Evolutionary conservation across 2,329 filamentous ascomycete species (phyloP).

Genomic region (Fusarium chuoi): DNA sequence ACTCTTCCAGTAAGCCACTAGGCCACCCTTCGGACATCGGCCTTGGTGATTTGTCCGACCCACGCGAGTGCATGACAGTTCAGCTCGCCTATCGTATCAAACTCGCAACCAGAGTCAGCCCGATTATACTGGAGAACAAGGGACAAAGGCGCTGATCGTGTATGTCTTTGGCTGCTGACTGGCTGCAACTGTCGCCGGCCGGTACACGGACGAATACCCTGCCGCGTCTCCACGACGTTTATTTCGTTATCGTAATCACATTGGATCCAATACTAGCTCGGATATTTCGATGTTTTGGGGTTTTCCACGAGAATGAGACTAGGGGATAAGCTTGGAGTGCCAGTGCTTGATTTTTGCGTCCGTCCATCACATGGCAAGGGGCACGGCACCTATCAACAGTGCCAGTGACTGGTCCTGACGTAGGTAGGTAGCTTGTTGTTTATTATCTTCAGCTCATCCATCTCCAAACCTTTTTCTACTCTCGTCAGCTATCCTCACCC

Average conservation of each 20-base stretch:
- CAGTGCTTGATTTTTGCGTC: background rate
- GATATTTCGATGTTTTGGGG: constrained; percentile 10
- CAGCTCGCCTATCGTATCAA: constrained; percentile 17
- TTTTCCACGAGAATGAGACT: background rate
- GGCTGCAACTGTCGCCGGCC: constrained; percentile 13
- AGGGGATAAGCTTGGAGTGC: background rate
- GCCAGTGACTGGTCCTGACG: constrained; percentile 6
- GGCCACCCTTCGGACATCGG: constrained; percentile 46
- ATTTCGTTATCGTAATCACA: background rate
- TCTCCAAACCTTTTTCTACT: background rate
- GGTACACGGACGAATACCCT: constrained; percentile 25
- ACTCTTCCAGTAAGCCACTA: constrained; percentile 14
- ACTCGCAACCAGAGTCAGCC: constrained; percentile 11
- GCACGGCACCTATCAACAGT: background rate
- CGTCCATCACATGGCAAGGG: background rate
- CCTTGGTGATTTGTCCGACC: constrained; percentile 40
- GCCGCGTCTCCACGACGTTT: constrained; percentile 11
- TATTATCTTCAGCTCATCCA: background rate
- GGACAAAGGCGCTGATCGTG: constrained; percentile 17
- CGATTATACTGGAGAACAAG: constrained; percentile 3
- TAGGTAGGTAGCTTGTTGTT: constrained; percentile 8
- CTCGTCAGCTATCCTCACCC: background rate
- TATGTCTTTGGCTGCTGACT: constrained; percentile 18
- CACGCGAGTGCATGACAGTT: constrained; percentile 16
- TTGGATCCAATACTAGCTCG: background rate